phyloP scores from a whole-genome alignment of 1,139 yeast species.

The Debaryomycetaceae sp. region DNA sequence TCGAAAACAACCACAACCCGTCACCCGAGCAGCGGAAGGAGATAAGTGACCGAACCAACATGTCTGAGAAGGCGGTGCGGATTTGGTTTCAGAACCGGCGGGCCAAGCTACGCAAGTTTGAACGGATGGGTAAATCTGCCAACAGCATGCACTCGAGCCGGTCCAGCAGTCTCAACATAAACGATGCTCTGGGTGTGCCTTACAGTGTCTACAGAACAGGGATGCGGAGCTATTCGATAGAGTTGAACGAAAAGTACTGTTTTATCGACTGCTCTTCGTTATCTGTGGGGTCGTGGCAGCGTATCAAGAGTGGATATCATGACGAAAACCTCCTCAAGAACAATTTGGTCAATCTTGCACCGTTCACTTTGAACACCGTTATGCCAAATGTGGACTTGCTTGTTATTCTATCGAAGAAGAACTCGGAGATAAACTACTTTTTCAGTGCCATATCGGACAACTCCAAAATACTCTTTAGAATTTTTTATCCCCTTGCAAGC shows the following conservation, averaged over 20 bases:
- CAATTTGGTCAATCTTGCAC: constrained; percentile 59
- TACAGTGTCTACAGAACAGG: constrained; percentile 3
- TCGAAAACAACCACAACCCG: constrained; percentile 70
- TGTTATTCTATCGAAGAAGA: constrained; percentile 64
- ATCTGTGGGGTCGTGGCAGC: constrained; percentile 77
- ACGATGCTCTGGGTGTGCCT: constrained; percentile 8
- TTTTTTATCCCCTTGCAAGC: constrained; percentile 58
- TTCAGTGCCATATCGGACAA: constrained; percentile 67
- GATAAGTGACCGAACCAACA: constrained; percentile 71
- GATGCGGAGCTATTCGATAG: constrained; percentile 40
- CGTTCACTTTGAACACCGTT: constrained; percentile 56
- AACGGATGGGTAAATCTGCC: constrained; percentile 35
- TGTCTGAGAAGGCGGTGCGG: constrained; percentile 89
- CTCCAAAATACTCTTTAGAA: constrained; percentile 64
- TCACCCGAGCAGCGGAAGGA: constrained; percentile 63
- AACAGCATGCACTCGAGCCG: constrained; percentile 15
- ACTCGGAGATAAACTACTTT: constrained; percentile 69
- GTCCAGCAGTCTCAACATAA: constrained; percentile 20
- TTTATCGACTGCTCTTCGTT: constrained; percentile 64
- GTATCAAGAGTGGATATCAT: constrained; percentile 63
- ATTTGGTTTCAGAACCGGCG: constrained; percentile 95
- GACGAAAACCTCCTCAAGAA: constrained; percentile 36
- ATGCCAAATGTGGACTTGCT: constrained; percentile 68
- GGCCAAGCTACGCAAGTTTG: constrained; percentile 70
- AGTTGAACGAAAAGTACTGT: constrained; percentile 63